Conservation (phyloP, 257 asterid species). For the Forsythia suspensa region DNA sequence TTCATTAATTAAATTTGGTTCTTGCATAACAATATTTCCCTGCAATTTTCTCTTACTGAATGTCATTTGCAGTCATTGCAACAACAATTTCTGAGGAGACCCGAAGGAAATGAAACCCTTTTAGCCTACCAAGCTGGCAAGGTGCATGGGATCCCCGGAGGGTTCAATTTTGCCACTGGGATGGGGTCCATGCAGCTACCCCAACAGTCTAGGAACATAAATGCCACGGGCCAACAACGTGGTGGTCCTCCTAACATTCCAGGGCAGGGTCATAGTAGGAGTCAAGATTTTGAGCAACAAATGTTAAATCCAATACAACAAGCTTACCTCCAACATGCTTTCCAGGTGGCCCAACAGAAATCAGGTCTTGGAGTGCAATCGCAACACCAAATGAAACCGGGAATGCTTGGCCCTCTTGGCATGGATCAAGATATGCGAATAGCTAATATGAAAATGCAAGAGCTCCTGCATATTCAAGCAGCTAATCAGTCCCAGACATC, state of each 20-base stretch:
- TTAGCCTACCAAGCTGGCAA: constrained; percentile 78
- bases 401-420: constrained; percentile 59
- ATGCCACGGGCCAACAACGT: constrained; percentile 76
- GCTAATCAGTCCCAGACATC: constrained; percentile 68
- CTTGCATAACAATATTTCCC: background rate
- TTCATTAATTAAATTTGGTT: too few relatives aligned
- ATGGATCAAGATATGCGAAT: constrained; percentile 76
- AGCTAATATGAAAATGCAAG: constrained; percentile 73
- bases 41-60: constrained; percentile 7
- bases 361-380: constrained; percentile 65
- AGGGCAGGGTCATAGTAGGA: constrained; percentile 72
- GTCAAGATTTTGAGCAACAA: constrained; percentile 82
- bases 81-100: constrained; percentile 79
- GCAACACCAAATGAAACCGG: constrained; percentile 79
- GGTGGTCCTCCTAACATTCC: constrained; percentile 57
- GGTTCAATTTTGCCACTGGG: constrained; percentile 58
- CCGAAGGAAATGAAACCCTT: constrained; percentile 79
- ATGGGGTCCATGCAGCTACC: constrained; percentile 73
- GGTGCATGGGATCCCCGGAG: constrained; percentile 66
- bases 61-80: constrained; percentile 57
- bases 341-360: constrained; percentile 80
- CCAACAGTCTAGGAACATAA: constrained; percentile 73
- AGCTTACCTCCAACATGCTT: constrained; percentile 79
- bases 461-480: constrained; percentile 56
- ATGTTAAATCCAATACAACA: constrained; percentile 74